Conservation (phyloP, 768 basidiomycete genomes). For the Chlorophyllum brunneum region DNA sequence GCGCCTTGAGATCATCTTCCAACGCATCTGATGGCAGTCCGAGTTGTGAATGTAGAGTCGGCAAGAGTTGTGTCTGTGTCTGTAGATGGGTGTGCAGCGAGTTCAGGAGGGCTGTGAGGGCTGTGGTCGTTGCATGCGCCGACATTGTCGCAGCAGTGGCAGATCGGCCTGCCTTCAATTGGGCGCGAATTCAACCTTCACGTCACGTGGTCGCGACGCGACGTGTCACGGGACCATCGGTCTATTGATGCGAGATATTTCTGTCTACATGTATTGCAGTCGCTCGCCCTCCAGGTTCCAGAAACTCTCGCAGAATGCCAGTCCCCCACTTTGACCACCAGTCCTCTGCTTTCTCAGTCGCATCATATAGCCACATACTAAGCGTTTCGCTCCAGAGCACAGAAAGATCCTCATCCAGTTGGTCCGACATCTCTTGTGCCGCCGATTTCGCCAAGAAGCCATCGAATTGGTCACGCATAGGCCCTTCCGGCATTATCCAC, state of each 20-base stretch:
- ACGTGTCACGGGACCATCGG: not conserved
- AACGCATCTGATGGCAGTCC: constrained; percentile 78
- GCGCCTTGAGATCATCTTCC: constrained; percentile 70
- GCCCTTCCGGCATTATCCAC: constrained; percentile 42
- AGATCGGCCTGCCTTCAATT: not conserved
- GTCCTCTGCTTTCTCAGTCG: constrained; percentile 54
- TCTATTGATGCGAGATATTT: constrained; percentile 1
- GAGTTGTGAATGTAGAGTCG: constrained; percentile 79
- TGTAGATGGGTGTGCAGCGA: constrained; percentile 77
- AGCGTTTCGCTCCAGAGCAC: constrained; percentile 51
- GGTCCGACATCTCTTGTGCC: constrained; percentile 27
- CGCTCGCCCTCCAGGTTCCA: not conserved
- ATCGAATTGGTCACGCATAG: constrained; percentile 43
- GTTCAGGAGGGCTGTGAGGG: constrained; percentile 65
- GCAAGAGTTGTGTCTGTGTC: constrained; percentile 77
- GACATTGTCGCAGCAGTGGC: constrained; percentile 17
- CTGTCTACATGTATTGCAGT: constrained; percentile 2
- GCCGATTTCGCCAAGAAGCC: constrained; percentile 31
- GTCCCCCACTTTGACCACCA: constrained; percentile 56
- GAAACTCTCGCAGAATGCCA: not conserved
- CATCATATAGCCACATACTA: constrained; percentile 46
- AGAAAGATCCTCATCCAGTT: constrained; percentile 45
- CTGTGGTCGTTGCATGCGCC: constrained; percentile 23
- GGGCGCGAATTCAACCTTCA: constrained; percentile 6
- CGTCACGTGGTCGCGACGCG: constrained; percentile 16